Evolutionary conservation across 2,329 filamentous ascomycete species (phyloP).

Genomic region (Trichoderma citrinoviride): DNA sequence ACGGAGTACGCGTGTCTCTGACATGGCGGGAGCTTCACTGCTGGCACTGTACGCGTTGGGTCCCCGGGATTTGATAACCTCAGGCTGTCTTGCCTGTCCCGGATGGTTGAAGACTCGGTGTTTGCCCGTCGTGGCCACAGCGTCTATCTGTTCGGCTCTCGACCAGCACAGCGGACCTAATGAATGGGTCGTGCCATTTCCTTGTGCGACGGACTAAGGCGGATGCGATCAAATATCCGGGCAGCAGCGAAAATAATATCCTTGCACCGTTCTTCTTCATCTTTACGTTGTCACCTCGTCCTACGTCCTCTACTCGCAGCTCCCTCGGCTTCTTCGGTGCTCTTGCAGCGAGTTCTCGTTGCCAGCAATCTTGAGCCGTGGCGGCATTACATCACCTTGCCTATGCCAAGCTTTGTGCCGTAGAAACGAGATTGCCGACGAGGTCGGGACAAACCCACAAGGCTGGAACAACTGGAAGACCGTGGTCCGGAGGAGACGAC

Average conservation of each 20-base stretch:
- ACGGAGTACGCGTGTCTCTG: neutral
- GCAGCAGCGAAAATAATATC: neutral
- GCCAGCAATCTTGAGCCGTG: neutral
- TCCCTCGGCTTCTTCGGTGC: neutral
- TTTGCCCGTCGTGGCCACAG: too few relatives aligned
- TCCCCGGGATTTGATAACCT: too few relatives aligned
- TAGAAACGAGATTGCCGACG: slow-evolving; percentile 14
- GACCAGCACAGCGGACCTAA: too few relatives aligned
- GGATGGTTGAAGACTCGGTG: too few relatives aligned
- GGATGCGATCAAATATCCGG: neutral
- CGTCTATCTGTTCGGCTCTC: too few relatives aligned
- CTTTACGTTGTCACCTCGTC: too few relatives aligned
- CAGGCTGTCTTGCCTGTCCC: too few relatives aligned
- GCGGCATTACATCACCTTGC: slow-evolving; percentile 22
- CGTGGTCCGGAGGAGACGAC: too few relatives aligned
- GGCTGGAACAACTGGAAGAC: slow-evolving; percentile 7
- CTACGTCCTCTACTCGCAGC: neutral
- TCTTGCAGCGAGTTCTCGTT: neutral
- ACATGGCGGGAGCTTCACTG: neutral
- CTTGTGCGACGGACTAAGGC: neutral
- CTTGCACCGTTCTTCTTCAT: neutral
- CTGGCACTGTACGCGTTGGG: neutral
- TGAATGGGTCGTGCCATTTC: neutral
- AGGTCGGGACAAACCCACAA: slow-evolving; percentile 15
- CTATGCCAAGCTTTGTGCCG: slow-evolving; percentile 18